These are phyloP conservation scores for Aspergillus persii DNA, from an alignment of 2,329 filamentous ascomycete species.

Conservation along the genomic window DNA sequence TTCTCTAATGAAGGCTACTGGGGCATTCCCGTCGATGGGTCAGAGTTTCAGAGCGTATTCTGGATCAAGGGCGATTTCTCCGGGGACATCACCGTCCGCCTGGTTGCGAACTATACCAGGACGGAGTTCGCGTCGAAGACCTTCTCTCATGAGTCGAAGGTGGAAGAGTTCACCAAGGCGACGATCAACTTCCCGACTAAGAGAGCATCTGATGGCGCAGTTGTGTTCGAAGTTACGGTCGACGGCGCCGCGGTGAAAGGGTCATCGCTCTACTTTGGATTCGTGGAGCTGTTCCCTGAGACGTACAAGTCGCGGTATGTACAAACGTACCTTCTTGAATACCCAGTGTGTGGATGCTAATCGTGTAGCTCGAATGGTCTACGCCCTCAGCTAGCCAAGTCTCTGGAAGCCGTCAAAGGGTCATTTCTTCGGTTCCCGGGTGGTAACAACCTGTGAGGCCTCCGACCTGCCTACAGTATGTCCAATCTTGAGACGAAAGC, in stretches of 20 bases:
- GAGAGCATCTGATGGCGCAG: slow-evolving; percentile 15
- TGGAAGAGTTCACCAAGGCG: slow-evolving; percentile 16
- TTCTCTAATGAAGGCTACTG: slow-evolving; percentile 44
- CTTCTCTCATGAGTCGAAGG: slow-evolving; percentile 13
- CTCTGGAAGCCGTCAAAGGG: slow-evolving; percentile 53
- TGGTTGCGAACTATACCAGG: slow-evolving; percentile 17
- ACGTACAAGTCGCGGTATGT: slow-evolving; percentile 18
- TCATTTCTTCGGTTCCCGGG: slow-evolving; percentile 63
- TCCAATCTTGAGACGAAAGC: not conserved
- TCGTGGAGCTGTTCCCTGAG: slow-evolving; percentile 18
- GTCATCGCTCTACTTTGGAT: slow-evolving; percentile 17
- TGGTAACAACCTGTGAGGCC: slow-evolving; percentile 56
- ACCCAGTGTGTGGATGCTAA: not conserved
- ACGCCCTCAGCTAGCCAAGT: slow-evolving; percentile 54
- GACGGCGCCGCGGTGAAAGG: slow-evolving; percentile 11
- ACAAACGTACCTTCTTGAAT: not conserved
- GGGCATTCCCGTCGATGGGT: slow-evolving; percentile 23
- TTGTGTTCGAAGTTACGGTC: slow-evolving; percentile 15
- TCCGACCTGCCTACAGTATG: too few species aligned
- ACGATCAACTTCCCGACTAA: slow-evolving; percentile 16
- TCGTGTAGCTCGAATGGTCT: slow-evolving; percentile 51
- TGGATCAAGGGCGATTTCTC: slow-evolving; percentile 24
- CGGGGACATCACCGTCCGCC: slow-evolving; percentile 15
- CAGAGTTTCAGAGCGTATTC: slow-evolving; percentile 21
- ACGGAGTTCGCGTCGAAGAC: slow-evolving; percentile 19